Evolutionary conservation across 75 land plant species (phyloP).

Genomic region (Picea glauca): DNA sequence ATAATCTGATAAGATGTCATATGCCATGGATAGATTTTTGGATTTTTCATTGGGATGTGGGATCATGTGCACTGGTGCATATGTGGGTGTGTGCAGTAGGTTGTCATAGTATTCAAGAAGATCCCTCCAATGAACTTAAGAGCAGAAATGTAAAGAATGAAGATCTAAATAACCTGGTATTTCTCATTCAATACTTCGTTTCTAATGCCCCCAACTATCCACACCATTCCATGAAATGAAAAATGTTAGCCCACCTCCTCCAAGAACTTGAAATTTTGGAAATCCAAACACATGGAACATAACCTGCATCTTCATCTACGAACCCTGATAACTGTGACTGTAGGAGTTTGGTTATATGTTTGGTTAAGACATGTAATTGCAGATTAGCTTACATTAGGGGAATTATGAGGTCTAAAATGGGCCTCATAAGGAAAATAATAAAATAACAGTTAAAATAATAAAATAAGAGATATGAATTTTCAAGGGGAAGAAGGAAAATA

Average conservation of each 20-base stretch:
- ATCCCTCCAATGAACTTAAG: not conserved
- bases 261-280: not conserved
- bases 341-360: not conserved
- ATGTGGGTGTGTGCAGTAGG: not conserved
- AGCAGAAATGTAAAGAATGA: not conserved
- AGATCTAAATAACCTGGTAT: not conserved
- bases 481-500: no score
- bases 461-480: no score
- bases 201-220: not conserved
- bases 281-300: no score
- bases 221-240: not conserved
- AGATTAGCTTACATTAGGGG: not conserved
- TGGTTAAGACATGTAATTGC: not conserved
- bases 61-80: not conserved
- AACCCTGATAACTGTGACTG: no score
- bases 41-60: not conserved
- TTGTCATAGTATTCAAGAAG: not conserved
- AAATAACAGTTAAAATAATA: no score
- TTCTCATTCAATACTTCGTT: not conserved
- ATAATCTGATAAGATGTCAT: not conserved
- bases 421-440: no score
- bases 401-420: no score
- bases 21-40: not conserved
- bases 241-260: not conserved
- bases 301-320: no score